Percentiles rank a stretch among this genome's conserved stretches.
These are phyloP conservation scores for Amanita brunnescens DNA, from an alignment of 768 basidiomycete genomes.

Conservation along the genomic window DNA sequence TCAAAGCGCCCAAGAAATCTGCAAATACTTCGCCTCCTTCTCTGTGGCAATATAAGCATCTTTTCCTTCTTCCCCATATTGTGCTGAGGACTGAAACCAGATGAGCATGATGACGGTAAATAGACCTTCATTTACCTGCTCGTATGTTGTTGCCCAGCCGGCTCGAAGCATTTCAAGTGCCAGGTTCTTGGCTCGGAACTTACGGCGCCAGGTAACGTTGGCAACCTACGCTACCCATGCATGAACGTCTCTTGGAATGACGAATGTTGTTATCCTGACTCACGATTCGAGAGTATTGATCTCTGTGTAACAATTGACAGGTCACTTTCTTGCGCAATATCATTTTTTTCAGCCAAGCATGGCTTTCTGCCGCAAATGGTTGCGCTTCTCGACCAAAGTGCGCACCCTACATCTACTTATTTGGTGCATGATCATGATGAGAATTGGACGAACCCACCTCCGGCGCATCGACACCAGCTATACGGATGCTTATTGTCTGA, in stretches of 20 bases:
- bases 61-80: conserved; percentile 65
- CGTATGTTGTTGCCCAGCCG: conserved; percentile 72
- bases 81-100: conserved; percentile 48
- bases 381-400: conserved; percentile 83
- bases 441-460: conserved; percentile 44
- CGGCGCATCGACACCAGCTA: conserved; percentile 90
- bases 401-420: conserved; percentile 43
- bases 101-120: not conserved
- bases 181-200: conserved; percentile 44
- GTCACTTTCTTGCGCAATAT: conserved; percentile 54
- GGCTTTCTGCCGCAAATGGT: conserved; percentile 62
- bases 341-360: conserved; percentile 57
- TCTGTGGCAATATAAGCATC: conserved; percentile 57
- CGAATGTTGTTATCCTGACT: conserved; percentile 17
- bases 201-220: conserved; percentile 45
- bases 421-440: not conserved
- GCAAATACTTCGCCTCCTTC: conserved; percentile 54
- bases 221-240: conserved; percentile 45
- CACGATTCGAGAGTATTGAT: conserved; percentile 82
- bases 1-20: not conserved
- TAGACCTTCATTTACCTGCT: conserved; percentile 30
- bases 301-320: conserved; percentile 65
- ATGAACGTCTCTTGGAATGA: not conserved
- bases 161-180: conserved; percentile 70
- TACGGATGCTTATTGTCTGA: conserved; percentile 78